phyloP scores from a whole-genome alignment of 1,284 basidiomycete species.

The Marasmius tenuissimus region DNA sequence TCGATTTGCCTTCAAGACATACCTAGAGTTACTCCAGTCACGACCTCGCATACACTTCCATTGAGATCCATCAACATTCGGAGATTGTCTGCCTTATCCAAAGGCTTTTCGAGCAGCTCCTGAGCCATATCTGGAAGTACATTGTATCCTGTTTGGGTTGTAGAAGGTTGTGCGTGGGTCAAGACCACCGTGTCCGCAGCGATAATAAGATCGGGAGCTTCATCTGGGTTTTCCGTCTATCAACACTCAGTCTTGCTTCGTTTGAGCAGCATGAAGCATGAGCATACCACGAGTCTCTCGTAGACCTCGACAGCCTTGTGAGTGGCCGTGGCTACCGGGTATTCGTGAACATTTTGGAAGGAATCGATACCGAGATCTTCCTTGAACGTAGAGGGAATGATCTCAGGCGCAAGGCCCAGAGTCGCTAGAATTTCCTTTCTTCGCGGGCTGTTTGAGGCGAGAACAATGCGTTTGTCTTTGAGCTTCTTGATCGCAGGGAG shows the following conservation, averaged over 20 bases:
- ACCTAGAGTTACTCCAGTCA: slow-evolving; percentile 86
- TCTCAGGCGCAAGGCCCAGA: slow-evolving; percentile 81
- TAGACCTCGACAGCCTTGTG: slow-evolving; percentile 96
- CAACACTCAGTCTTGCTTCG: background rate
- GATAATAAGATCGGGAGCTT: slow-evolving; percentile 93
- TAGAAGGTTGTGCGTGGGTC: slow-evolving; percentile 67
- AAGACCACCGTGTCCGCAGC: slow-evolving; percentile 94
- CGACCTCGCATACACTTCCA: slow-evolving; percentile 85
- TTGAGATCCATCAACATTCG: slow-evolving; percentile 89
- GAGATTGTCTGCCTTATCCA: slow-evolving; percentile 78
- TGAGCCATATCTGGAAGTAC: slow-evolving; percentile 49
- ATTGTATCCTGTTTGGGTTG: slow-evolving; percentile 50
- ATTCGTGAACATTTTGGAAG: slow-evolving; percentile 84
- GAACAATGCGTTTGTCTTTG: slow-evolving; percentile 71
- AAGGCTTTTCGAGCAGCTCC: slow-evolving; percentile 89
- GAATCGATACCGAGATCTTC: slow-evolving; percentile 75
- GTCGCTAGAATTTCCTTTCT: slow-evolving; percentile 83
- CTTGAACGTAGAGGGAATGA: slow-evolving; percentile 86
- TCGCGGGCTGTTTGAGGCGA: slow-evolving; percentile 86
- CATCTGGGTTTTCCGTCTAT: slow-evolving; percentile 67
- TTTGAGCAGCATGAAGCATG: slow-evolving; percentile 5
- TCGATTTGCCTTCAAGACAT: slow-evolving; percentile 21
- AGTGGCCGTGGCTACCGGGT: slow-evolving; percentile 90
- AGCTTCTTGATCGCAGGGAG: slow-evolving; percentile 73
- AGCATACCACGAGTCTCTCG: slow-evolving; percentile 74